Evolutionary conservation across 768 basidiomycete species (phyloP).

Genomic region (Pluteus cervinus): DNA sequence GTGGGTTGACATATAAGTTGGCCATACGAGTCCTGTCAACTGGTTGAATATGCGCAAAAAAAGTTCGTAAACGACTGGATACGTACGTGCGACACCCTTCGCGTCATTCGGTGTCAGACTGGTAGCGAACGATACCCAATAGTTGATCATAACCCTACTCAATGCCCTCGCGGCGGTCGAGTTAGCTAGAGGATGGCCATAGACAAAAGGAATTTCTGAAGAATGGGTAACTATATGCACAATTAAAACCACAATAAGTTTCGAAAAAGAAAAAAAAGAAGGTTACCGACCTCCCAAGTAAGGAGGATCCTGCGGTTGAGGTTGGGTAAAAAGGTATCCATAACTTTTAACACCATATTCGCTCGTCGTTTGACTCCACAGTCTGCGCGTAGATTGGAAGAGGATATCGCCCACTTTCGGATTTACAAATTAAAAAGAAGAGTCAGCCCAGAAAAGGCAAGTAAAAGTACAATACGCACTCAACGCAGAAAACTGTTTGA

Average conservation of each 20-base stretch:
- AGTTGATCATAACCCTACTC: constrained; percentile 33
- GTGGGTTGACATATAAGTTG: constrained; percentile 7
- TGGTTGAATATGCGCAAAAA: background rate
- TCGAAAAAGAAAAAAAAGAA: background rate
- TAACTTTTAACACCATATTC: constrained; percentile 24
- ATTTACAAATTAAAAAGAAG: too few species aligned
- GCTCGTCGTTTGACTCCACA: constrained; percentile 27
- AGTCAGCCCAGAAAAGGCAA: background rate
- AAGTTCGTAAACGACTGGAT: background rate
- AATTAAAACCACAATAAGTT: background rate
- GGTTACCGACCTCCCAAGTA: constrained; percentile 9
- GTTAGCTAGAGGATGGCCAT: constrained; percentile 14
- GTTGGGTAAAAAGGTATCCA: constrained; percentile 35
- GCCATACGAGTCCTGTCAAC: background rate
- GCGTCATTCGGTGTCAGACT: constrained; percentile 40
- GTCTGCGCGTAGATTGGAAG: constrained; percentile 28
- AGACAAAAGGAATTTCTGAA: constrained; percentile 25
- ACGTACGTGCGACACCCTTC: constrained; percentile 25
- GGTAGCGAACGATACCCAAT: constrained; percentile 41
- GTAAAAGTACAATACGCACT: constrained; percentile 7
- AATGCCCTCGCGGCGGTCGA: constrained; percentile 15
- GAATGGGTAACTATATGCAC: constrained; percentile 25
- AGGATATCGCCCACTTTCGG: constrained; percentile 26
- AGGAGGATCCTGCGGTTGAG: constrained; percentile 12
- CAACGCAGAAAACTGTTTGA: constrained; percentile 31